phyloP scores from a whole-genome alignment of 441 rosid genomes.

The Dalechampia spathulata region DNA sequence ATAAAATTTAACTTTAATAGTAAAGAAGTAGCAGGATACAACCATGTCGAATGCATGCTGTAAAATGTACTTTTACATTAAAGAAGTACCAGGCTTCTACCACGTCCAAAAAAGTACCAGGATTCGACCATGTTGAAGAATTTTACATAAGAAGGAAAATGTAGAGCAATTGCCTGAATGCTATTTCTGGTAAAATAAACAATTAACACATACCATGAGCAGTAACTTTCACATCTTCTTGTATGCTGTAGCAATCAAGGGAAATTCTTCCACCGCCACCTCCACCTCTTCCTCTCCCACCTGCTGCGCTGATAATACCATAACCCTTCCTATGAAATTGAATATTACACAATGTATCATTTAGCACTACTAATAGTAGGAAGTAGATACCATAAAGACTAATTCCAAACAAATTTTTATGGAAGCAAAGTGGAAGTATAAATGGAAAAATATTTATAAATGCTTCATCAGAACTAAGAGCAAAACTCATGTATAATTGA shows the following conservation, averaged over 20 bases:
- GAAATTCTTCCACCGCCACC: slow-evolving; percentile 99
- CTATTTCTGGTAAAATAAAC: slow-evolving; percentile 19
- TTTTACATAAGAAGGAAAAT: slow-evolving; percentile 18
- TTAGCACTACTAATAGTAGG: background rate
- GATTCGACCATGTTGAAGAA: too few relatives aligned
- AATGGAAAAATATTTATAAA: background rate
- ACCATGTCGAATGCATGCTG: too few relatives aligned
- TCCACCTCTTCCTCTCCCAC: slow-evolving; percentile 96
- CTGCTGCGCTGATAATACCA: slow-evolving; percentile 81
- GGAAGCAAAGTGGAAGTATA: too few relatives aligned
- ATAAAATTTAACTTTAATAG: too few relatives aligned
- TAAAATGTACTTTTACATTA: too few relatives aligned
- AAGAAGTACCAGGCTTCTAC: too few relatives aligned
- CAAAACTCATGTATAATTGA: background rate
- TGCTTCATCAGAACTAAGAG: background rate
- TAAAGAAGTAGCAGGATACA: too few relatives aligned
- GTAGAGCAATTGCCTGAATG: slow-evolving; percentile 21
- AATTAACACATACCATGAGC: slow-evolving; percentile 72
- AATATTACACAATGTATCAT: slow-evolving; percentile 14
- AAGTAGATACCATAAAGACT: background rate
- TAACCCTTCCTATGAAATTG: slow-evolving; percentile 76
- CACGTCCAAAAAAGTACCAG: too few relatives aligned
- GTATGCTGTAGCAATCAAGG: slow-evolving; percentile 94
- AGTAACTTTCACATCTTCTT: slow-evolving; percentile 77
- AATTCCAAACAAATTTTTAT: background rate